Evolutionary conservation across 2,329 filamentous ascomycete species (phyloP).

Genomic region (Biscogniauxia mediterranea): DNA sequence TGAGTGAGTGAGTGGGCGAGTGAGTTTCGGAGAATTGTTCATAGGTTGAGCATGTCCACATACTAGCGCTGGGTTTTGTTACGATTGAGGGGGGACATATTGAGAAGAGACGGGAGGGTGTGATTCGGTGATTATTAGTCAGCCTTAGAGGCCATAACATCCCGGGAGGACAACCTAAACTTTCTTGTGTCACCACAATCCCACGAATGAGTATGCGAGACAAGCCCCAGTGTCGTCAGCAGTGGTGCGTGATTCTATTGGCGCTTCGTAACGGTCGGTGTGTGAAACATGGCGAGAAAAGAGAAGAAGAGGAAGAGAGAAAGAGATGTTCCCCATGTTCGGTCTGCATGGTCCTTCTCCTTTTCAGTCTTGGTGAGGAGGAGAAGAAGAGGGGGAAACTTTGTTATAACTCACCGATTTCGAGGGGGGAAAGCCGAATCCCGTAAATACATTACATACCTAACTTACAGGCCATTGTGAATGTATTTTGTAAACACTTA

Average conservation of each 20-base stretch:
- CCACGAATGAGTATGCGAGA: not conserved
- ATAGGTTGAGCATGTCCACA: not conserved
- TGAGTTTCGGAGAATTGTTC: not conserved
- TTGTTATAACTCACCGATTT: not conserved
- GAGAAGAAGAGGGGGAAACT: not conserved
- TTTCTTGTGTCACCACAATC: not conserved
- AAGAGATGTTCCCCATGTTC: not conserved
- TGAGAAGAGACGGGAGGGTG: not conserved
- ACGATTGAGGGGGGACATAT: not conserved
- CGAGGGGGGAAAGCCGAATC: not conserved
- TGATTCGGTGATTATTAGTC: not conserved
- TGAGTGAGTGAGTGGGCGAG: too few relatives aligned
- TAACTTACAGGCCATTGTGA: too few relatives aligned
- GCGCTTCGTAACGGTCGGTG: not conserved
- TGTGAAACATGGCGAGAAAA: not conserved
- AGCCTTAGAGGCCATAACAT: not conserved
- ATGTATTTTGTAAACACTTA: too few relatives aligned
- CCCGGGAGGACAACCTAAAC: not conserved
- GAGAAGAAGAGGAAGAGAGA: not conserved
- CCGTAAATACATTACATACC: not conserved
- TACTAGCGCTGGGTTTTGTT: not conserved
- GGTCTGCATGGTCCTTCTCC: not conserved
- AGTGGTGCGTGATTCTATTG: not conserved
- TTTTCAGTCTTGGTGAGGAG: not conserved
- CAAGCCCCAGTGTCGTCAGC: not conserved